Conservation (phyloP, 2,329 filamentous ascomycete genomes). For the Fusarium hainanense region DNA sequence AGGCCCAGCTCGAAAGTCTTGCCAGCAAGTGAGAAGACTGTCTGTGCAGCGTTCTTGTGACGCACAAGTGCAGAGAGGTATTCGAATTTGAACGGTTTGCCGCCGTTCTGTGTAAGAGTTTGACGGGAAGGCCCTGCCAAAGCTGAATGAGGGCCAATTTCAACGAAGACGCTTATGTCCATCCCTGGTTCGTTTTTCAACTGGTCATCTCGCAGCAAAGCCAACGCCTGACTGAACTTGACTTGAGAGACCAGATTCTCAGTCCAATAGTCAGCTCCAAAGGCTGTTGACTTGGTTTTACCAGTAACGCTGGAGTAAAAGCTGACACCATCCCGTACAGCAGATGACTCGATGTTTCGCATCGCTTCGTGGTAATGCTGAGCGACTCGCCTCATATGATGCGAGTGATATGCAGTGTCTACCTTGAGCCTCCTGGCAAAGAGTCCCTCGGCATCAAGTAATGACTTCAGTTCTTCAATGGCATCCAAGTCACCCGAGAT, state of each 20-base stretch:
- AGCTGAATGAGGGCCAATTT: slow-evolving; percentile 5
- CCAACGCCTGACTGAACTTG: slow-evolving; percentile 7
- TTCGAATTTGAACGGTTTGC: neutral
- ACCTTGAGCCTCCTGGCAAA: slow-evolving; percentile 7
- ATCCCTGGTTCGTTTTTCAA: neutral
- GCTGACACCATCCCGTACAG: neutral
- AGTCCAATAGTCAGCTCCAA: neutral
- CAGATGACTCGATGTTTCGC: neutral
- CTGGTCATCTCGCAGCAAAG: neutral
- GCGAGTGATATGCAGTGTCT: slow-evolving; percentile 10
- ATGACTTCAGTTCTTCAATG: slow-evolving; percentile 1
- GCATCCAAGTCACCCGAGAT: neutral
- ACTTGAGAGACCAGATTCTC: neutral
- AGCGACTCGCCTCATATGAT: neutral
- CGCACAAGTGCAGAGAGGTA: neutral
- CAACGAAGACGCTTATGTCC: neutral
- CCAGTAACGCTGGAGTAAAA: slow-evolving; percentile 9
- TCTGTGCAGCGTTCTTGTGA: neutral
- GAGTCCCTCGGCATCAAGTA: neutral
- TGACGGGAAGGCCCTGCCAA: slow-evolving; percentile 1
- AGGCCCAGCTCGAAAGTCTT: neutral
- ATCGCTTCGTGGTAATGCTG: neutral
- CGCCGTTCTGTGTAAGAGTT: neutral
- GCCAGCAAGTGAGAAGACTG: neutral
- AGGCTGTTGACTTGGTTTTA: neutral